These are phyloP conservation scores for Fraxinus xanthoxyloides DNA, from an alignment of 305 asterid species.

Conservation along the genomic window DNA sequence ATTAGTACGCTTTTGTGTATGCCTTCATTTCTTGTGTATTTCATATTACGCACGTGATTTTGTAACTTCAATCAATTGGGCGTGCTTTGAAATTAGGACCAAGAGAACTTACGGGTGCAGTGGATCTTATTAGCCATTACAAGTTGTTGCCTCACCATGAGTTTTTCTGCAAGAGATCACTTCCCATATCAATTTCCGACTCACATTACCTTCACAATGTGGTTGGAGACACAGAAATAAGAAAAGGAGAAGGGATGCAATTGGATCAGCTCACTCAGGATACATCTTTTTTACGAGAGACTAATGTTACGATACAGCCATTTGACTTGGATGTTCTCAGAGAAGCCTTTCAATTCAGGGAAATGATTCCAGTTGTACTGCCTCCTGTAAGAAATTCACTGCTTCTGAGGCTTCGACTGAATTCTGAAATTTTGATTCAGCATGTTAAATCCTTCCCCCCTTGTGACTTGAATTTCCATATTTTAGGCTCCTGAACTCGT, in stretches of 20 bases:
- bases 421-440: background rate
- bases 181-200: conserved; percentile 18
- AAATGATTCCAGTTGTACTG: conserved; percentile 11
- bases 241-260: conserved; percentile 32
- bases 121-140: conserved; percentile 29
- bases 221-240: conserved; percentile 27
- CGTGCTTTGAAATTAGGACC: conserved; percentile 19
- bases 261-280: conserved; percentile 23
- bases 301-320: conserved; percentile 6
- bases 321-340: conserved; percentile 27
- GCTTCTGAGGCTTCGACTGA: background rate
- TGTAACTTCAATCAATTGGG: background rate
- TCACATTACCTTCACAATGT: conserved; percentile 30
- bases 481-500: background rate
- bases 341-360: conserved; percentile 27
- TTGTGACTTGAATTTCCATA: background rate
- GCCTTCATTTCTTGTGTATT: background rate
- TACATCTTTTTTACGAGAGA: background rate
- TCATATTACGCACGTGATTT: background rate
- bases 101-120: conserved; percentile 30
- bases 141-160: conserved; percentile 26
- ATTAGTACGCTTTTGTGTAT: background rate
- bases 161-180: conserved; percentile 27
- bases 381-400: conserved; percentile 17
- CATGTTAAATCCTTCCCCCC: background rate